These are phyloP conservation scores for Phoenix roebelenii DNA, from an alignment of 176 grass and related monocot genomes.

Conservation along the genomic window DNA sequence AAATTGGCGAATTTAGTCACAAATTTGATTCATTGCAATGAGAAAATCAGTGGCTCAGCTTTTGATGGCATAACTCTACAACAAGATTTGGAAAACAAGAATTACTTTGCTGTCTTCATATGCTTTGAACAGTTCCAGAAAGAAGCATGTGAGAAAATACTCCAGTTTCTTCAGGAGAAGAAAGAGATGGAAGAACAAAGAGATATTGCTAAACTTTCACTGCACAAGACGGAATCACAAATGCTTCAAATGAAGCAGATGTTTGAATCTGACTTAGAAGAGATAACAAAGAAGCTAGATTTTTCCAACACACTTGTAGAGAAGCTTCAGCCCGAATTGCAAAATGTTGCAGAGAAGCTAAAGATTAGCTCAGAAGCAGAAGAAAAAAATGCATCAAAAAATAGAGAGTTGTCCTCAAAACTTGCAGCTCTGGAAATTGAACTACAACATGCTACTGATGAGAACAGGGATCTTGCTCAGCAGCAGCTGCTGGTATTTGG, in stretches of 20 bases:
- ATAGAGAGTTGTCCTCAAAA: conserved; percentile 56
- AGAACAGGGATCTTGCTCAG: conserved; percentile 19
- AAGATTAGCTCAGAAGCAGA: conserved; percentile 47
- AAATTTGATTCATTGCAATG: conserved; percentile 35
- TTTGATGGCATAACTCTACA: conserved; percentile 31
- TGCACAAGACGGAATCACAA: conserved; percentile 32
- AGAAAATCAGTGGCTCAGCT: conserved; percentile 32
- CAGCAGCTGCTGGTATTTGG: conserved; percentile 20
- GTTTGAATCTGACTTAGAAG: conserved; percentile 44
- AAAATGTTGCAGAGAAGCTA: conserved; percentile 56
- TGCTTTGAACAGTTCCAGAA: conserved; percentile 49
- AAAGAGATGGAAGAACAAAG: conserved; percentile 38
- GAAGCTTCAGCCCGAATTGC: conserved; percentile 62
- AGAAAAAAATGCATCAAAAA: conserved; percentile 45
- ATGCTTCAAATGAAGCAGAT: conserved; percentile 39
- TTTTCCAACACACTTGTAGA: conserved; percentile 41
- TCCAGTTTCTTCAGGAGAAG: conserved; percentile 52
- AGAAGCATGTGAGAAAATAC: conserved; percentile 43
- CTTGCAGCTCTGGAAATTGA: conserved; percentile 65
- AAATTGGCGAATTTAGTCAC: conserved; percentile 25
- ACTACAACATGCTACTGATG: conserved; percentile 25
- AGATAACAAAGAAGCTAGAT: conserved; percentile 45
- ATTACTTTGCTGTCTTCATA: conserved; percentile 34
- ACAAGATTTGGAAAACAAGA: conserved; percentile 37
- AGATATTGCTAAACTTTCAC: conserved; percentile 16